Evolutionary conservation across 345 rosid genomes (phyloP), one percentile per base, ranked within the genome.

Genomic region (Gossypium stocksii): DNA sequence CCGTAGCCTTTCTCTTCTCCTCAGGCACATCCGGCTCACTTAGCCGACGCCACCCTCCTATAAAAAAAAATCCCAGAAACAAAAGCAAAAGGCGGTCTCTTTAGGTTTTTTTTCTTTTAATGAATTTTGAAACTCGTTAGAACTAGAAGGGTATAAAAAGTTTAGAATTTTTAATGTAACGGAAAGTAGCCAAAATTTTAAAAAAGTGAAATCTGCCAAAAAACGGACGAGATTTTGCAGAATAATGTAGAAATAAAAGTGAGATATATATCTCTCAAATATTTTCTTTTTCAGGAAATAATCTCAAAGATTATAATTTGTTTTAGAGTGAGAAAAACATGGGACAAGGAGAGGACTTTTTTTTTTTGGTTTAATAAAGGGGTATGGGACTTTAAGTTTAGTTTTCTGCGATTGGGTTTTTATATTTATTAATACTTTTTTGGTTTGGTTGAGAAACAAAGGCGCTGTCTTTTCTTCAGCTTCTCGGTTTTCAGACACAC

Each of bases 1-100:
- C 79, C 72, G 63, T 74, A 77, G 46, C 16, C 59, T 51, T 46
- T 38, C 48, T 48, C 64, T 59, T 58, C 64, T 13, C 2, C 34
- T 3, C 34, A 8, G 7, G 27, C 51, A 65, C 48, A 46, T n/a
- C 25, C 17, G 7, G 82, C 80, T 75, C 48, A 45, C 48, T 7
- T 45, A 56, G 13, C 23, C 8, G 66, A 45, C 48, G 48, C 48
- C 64, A 45, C 70, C 58, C 38, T 52, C 59, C 11, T 45, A 45
- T 7, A 45, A 49, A n/a, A 48, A 5, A 9, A 43, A 1, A 49
- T 25, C 22, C 67, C 52, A 43, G 14, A 25, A 29, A 51, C 17
- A 23, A 20, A 29, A 22, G 17, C 25, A 64, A 52, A 66, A 57
- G 49, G 53, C 49, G n/a, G 59, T 25, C 19, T 59, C 60, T 45